Percentiles rank a stretch among this genome's conserved stretches.
Conservation (phyloP, 139 green algal genomes). For the Auxenochlorella pyrenoidosa region DNA sequence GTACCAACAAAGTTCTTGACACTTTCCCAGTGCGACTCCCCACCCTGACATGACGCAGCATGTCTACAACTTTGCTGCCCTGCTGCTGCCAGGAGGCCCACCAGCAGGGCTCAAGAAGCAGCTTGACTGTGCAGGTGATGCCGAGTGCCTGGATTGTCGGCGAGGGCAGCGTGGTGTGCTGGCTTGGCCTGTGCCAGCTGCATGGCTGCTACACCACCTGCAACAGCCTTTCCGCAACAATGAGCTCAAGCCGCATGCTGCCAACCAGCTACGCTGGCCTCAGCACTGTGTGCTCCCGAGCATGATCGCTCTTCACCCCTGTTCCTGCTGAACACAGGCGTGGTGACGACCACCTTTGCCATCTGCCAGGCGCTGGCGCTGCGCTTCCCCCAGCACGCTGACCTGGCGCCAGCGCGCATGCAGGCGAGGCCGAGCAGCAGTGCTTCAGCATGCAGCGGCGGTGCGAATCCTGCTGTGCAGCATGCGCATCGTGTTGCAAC, state of each 20-base stretch:
- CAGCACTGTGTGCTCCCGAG: too few species aligned
- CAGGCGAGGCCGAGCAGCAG: constrained; percentile 27
- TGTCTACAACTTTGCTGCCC: constrained; percentile 41
- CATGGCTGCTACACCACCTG: too few species aligned
- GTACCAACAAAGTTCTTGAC: too few species aligned
- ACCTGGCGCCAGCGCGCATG: constrained; percentile 40
- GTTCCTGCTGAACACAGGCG: not conserved
- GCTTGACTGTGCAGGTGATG: constrained; percentile 50
- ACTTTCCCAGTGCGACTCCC: too few species aligned
- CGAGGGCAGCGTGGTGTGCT: too few species aligned
- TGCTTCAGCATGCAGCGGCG: too few species aligned
- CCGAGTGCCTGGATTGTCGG: too few species aligned
- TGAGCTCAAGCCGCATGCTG: too few species aligned
- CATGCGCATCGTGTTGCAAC: not conserved
- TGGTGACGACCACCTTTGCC: constrained; percentile 50
- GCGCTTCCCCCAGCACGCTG: constrained; percentile 23
- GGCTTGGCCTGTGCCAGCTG: too few species aligned
- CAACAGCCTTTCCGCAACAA: too few species aligned
- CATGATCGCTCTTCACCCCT: too few species aligned
- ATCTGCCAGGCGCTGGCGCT: constrained; percentile 41
- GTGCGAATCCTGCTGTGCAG: not conserved
- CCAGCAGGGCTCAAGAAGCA: constrained; percentile 33
- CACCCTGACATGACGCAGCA: constrained; percentile 35
- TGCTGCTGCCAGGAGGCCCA: constrained; percentile 24
- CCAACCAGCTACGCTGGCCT: too few species aligned